Evolutionary conservation across 495 filamentous ascomycete genomes (phyloP), one percentile per base, ranked within the genome.

Genomic region (Daldinia bambusicola): DNA sequence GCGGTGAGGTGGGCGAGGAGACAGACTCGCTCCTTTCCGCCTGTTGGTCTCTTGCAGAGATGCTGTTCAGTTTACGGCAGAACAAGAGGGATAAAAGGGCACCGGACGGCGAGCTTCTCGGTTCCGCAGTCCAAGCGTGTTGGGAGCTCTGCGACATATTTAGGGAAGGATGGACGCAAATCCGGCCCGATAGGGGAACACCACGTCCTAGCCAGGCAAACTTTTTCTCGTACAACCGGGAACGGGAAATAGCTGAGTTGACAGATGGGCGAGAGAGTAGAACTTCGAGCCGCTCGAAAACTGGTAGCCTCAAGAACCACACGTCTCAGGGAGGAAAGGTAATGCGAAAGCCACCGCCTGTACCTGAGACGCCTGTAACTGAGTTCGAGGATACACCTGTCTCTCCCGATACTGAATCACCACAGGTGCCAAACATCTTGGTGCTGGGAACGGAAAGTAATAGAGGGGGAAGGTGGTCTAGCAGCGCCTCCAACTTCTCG

Each of bases 121-220:
- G 92, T 14, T 94, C 92, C 2, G 93, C 94, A 0, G 90, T 97
- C 2, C 93, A 97, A 74, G 91, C 94, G 6, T 97, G 94, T 79
- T 97, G 94, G 94, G 94, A 97, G 71, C 87, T 97, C 30, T 96
- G 93, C 77, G 94, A 97, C 80, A 89, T 97, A 53, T 97, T 97
- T 81, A 86, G 93, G 37, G 92, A 95, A 82, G 93, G 94, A 10
- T 97, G 93, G 93, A 93, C 93, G 31, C 90, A 97, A 76, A 88
- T 95, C 34, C 88, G 91, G 45, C 93, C 94, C 5, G 93, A 97
- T 64, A 85, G 93, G 37, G 92, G 91, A 26, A 97, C 94, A n/a
- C 93, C 93, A 0, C 84, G 92, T 34, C 92, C 93, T 1, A 91
- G 87, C 61, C 93, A 95, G 75, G 87, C 90, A 31, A 90, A 86